Conservation (phyloP, 768 basidiomycete genomes). For the Boletus bicolor region DNA sequence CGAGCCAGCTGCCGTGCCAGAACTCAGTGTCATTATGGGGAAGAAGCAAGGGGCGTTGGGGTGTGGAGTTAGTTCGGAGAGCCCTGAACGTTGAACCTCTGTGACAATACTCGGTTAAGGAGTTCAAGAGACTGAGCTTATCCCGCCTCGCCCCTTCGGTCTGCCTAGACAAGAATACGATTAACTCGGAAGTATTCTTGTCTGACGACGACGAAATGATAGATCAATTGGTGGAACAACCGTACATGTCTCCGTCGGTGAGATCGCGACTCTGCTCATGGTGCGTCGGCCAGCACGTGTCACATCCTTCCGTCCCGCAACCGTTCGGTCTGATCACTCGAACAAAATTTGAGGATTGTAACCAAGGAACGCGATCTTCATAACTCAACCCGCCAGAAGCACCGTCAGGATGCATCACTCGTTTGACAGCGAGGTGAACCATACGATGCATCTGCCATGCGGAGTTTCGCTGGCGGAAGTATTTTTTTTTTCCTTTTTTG, state of each 20-base stretch:
- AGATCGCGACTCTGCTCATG: background rate
- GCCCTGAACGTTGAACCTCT: too few species aligned
- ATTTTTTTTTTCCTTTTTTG: background rate
- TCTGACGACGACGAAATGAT: background rate
- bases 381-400: too few species aligned
- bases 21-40: background rate
- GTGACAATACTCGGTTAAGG: background rate
- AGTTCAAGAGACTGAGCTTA: background rate
- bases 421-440: background rate
- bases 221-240: background rate
- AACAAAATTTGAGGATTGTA: too few species aligned
- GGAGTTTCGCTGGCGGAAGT: background rate
- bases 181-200: background rate
- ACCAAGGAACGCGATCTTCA: background rate
- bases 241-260: background rate
- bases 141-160: background rate
- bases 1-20: background rate
- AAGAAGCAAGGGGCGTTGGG: background rate
- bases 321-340: constrained; percentile 1
- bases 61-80: background rate
- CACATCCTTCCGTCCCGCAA: background rate
- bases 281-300: background rate
- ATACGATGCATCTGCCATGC: background rate
- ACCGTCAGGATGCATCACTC: background rate
- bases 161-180: background rate